Evolutionary conservation across 2,329 filamentous ascomycete genomes (phyloP).

Genomic region (Aspergillus brunneoviolaceus): DNA sequence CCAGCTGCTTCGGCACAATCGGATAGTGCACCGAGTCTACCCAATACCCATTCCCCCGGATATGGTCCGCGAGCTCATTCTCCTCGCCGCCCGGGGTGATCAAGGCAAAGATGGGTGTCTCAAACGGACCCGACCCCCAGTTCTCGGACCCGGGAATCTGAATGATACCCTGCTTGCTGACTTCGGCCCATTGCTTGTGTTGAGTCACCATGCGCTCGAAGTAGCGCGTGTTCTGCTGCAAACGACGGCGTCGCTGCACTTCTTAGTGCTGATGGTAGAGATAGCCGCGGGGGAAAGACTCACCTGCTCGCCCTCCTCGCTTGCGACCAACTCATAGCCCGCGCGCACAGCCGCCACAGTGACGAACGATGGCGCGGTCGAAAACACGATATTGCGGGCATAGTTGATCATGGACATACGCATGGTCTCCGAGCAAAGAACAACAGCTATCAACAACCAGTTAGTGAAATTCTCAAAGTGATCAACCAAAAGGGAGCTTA

Average conservation of each 20-base stretch:
- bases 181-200: not conserved
- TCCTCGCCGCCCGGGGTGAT: not conserved
- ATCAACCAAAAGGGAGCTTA: slow-evolving; percentile 10
- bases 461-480: not conserved
- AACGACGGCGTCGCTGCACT: slow-evolving; percentile 4
- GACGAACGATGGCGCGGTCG: slow-evolving; percentile 8
- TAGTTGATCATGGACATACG: slow-evolving; percentile 1
- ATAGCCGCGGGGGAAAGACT: not conserved
- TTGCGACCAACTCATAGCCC: not conserved
- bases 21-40: slow-evolving; percentile 6
- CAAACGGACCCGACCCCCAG: not conserved
- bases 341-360: slow-evolving; percentile 9
- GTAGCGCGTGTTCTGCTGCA: not conserved
- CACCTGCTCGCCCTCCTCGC: slow-evolving; percentile 8
- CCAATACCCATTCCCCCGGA: not conserved
- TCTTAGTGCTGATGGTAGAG: not conserved
- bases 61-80: not conserved
- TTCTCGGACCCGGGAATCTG: not conserved
- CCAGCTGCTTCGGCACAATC: not conserved
- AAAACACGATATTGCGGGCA: slow-evolving; percentile 7
- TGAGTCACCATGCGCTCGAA: slow-evolving; percentile 3
- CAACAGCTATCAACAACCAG: not conserved
- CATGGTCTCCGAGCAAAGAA: not conserved
- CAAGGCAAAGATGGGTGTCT: slow-evolving; percentile 7
- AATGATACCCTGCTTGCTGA: not conserved